phyloP scores from a whole-genome alignment of 2,329 filamentous ascomycete genomes.

The Fusarium protoensiforme region DNA sequence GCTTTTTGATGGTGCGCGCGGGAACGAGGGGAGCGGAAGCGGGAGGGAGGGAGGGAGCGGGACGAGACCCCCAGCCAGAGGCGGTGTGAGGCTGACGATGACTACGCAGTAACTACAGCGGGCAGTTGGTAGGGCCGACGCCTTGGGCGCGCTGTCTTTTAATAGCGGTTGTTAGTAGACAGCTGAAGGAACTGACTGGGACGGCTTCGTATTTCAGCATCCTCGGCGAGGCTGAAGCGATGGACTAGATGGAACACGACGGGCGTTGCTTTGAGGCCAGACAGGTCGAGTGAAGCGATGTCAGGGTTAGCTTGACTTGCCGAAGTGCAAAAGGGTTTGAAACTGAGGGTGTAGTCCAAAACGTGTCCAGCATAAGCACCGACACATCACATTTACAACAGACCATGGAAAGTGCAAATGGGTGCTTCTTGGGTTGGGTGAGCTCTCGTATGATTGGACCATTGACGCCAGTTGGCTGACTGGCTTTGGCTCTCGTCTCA shows the following conservation, averaged over 20 bases:
- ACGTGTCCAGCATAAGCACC: constrained; percentile 18
- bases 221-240: constrained; percentile 13
- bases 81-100: constrained; percentile 42
- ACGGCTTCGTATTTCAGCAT: constrained; percentile 22
- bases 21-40: constrained; percentile 41
- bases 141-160: constrained; percentile 19
- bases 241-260: neutral
- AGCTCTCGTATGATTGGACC: constrained; percentile 14
- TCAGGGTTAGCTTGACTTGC: neutral
- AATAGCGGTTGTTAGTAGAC: constrained; percentile 4
- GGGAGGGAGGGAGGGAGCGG: constrained; percentile 40
- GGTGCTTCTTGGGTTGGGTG: neutral
- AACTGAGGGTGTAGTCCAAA: constrained; percentile 14
- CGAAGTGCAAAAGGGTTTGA: neutral
- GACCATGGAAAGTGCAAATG: constrained; percentile 16
- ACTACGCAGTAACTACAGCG: constrained; percentile 5
- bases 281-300: constrained; percentile 9
- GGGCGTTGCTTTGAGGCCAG: neutral
- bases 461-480: constrained; percentile 28
- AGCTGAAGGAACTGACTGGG: constrained; percentile 24
- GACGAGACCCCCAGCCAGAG: constrained; percentile 41
- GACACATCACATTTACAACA: constrained; percentile 32
- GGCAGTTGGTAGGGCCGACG: neutral
- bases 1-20: constrained; percentile 33
- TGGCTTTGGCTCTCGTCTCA: constrained; percentile 3